A percentile compares a stretch with the other conserved stretches of the same genome.
Evolutionary conservation across 768 basidiomycete genomes (phyloP).

Genomic region (Strobilomyces echinocephalus): DNA sequence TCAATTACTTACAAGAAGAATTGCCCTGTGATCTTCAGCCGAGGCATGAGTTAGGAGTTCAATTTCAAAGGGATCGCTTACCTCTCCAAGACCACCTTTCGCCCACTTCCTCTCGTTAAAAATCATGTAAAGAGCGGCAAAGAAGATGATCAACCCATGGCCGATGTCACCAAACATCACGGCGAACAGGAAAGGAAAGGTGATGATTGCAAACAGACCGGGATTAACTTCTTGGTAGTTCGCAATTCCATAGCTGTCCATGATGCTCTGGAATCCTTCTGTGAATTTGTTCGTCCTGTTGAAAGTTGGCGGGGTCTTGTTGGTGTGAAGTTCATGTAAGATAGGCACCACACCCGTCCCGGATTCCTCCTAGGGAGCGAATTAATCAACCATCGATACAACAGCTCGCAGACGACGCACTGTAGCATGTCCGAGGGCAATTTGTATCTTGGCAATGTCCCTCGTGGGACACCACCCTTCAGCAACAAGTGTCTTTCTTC

Average conservation of each 20-base stretch:
- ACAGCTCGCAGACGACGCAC: constrained; percentile 33
- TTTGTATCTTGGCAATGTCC: constrained; percentile 82
- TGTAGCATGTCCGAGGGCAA: constrained; percentile 84
- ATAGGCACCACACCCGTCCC: constrained; percentile 92
- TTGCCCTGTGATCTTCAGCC: constrained; percentile 64
- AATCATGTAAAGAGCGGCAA: constrained; percentile 81
- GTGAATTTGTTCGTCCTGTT: constrained; percentile 94
- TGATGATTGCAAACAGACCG: constrained; percentile 84
- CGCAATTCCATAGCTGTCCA: constrained; percentile 95
- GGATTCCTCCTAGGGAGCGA: constrained; percentile 64
- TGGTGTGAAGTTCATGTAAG: constrained; percentile 82
- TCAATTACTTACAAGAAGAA: constrained; percentile 81
- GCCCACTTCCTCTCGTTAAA: constrained; percentile 75
- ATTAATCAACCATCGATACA: background rate
- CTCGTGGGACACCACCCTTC: constrained; percentile 97
- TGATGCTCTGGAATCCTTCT: constrained; percentile 94
- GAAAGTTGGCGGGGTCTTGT: constrained; percentile 93
- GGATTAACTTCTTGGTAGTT: constrained; percentile 97
- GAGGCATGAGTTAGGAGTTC: constrained; percentile 6
- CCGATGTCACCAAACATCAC: constrained; percentile 99
- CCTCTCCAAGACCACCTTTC: constrained; percentile 71
- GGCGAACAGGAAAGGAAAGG: constrained; percentile 97
- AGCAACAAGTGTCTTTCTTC: constrained; percentile 91
- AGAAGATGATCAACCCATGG: constrained; percentile 80
- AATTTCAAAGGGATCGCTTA: constrained; percentile 28